A percentile compares a stretch with the other conserved stretches of the same genome.
Conservation (phyloP, 129 eudicot genomes). For the Artemisia argyi region DNA sequence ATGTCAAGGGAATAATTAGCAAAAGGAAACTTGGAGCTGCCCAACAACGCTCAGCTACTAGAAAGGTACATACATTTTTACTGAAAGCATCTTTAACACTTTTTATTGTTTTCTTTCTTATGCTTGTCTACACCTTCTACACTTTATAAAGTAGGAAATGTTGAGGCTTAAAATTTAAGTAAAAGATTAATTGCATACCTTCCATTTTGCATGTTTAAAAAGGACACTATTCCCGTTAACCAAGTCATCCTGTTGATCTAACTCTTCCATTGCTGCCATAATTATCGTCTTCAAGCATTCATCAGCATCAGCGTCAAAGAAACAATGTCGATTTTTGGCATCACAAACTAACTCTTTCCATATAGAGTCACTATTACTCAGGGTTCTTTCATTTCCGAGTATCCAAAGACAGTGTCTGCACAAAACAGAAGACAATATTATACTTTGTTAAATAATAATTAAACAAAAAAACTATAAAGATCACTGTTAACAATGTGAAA, state of each 20-base stretch:
- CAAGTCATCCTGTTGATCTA: conserved; percentile 48
- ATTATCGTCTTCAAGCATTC: conserved; percentile 30
- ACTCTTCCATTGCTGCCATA: conserved; percentile 37
- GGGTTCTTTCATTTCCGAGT: conserved; percentile 45
- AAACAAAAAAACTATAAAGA: background rate
- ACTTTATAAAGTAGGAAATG: no score
- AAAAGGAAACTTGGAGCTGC: no score
- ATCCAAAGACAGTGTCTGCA: conserved; percentile 54
- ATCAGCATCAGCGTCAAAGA: conserved; percentile 46
- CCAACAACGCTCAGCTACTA: no score
- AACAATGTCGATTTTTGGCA: conserved; percentile 40
- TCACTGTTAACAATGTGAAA: background rate
- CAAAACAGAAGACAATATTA: background rate
- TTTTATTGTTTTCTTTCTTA: no score
- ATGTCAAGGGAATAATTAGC: no score
- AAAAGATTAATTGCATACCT: conserved; percentile 31
- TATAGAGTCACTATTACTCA: conserved; percentile 29
- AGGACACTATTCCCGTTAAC: conserved; percentile 41
- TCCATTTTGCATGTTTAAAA: conserved; percentile 48
- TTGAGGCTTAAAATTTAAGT: background rate
- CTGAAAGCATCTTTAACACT: no score
- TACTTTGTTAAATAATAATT: no score
- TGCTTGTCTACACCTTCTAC: no score
- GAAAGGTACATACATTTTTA: no score
- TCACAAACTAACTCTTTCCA: conserved; percentile 41